Conservation (phyloP, 2,329 filamentous ascomycete species). For the Didymellaceae sp. region DNA sequence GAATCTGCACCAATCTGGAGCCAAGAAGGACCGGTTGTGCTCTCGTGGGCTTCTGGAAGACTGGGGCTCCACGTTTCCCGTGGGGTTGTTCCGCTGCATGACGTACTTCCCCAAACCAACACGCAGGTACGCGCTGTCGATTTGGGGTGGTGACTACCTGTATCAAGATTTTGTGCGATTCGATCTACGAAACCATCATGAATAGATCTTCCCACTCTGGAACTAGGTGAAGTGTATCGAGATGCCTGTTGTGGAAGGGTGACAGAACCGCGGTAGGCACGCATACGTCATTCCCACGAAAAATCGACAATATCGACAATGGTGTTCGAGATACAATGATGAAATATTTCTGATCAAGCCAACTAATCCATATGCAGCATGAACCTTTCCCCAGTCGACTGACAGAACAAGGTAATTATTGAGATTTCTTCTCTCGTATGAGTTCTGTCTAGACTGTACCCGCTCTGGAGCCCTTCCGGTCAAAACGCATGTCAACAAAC, state of each 20-base stretch:
- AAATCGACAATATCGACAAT: no score
- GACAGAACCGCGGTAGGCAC: not conserved
- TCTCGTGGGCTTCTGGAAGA: constrained; percentile 6
- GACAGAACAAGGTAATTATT: not conserved
- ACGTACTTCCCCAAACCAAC: not conserved
- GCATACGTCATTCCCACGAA: constrained; percentile 8
- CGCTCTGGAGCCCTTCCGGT: constrained; percentile 4
- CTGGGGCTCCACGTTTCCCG: constrained; percentile 9
- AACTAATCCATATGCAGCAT: not conserved
- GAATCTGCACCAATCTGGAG: not conserved
- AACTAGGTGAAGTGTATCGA: no score
- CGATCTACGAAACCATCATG: not conserved
- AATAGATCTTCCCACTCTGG: not conserved
- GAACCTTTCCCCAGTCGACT: not conserved
- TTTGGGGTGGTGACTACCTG: no score
- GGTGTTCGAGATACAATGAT: no score
- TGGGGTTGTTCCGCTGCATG: constrained; percentile 6
- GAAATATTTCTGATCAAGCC: no score
- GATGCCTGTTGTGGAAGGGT: not conserved
- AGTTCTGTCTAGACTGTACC: not conserved
- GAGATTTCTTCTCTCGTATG: not conserved
- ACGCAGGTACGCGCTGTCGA: constrained; percentile 16
- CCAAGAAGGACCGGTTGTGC: not conserved
- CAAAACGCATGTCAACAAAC: not conserved
- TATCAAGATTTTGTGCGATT: no score